Conservation (phyloP, 2,329 filamentous ascomycete species). For the Esteya vermicola region DNA sequence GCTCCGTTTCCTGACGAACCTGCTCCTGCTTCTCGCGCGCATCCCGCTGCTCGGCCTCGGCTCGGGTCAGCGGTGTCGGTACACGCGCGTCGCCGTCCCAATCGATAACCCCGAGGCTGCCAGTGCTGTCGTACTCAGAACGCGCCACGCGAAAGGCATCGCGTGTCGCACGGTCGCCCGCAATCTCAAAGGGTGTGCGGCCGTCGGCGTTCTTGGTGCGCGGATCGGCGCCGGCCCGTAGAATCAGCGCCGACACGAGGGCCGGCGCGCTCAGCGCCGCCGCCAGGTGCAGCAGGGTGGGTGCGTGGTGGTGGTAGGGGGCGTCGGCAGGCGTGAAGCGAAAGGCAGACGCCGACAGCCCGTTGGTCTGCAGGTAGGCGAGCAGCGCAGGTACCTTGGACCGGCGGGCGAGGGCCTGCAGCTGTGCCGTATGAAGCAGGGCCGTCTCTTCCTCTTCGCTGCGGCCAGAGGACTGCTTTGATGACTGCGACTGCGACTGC, state of each 20-base stretch:
- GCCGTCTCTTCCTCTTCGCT: constrained; percentile 80
- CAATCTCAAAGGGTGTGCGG: constrained; percentile 76
- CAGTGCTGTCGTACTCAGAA: constrained; percentile 60
- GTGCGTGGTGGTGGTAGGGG: constrained; percentile 50
- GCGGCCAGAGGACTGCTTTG: no score
- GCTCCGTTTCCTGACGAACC: constrained; percentile 52
- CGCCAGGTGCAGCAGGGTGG: constrained; percentile 75
- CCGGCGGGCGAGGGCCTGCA: constrained; percentile 75
- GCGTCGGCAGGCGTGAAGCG: constrained; percentile 57
- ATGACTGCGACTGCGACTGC: constrained; percentile 38
- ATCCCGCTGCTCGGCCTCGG: constrained; percentile 55
- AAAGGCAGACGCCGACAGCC: constrained; percentile 51
- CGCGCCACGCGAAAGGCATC: constrained; percentile 88
- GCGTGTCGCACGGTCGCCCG: constrained; percentile 70
- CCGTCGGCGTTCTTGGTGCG: constrained; percentile 56
- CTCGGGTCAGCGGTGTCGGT: constrained; percentile 53
- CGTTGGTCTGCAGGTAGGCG: constrained; percentile 68
- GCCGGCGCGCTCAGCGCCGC: constrained; percentile 67
- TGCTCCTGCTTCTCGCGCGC: constrained; percentile 57
- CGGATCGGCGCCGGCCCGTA: constrained; percentile 63
- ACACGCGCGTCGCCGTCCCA: constrained; percentile 57
- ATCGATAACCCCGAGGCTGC: no score
- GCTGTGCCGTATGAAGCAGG: constrained; percentile 71
- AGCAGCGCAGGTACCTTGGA: constrained; percentile 81
- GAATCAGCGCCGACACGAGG: constrained; percentile 62